Percentiles rank a stretch among this genome's conserved stretches.
phyloP scores from a whole-genome alignment of 2,329 filamentous ascomycete genomes.

The Eurotiales sp. region DNA sequence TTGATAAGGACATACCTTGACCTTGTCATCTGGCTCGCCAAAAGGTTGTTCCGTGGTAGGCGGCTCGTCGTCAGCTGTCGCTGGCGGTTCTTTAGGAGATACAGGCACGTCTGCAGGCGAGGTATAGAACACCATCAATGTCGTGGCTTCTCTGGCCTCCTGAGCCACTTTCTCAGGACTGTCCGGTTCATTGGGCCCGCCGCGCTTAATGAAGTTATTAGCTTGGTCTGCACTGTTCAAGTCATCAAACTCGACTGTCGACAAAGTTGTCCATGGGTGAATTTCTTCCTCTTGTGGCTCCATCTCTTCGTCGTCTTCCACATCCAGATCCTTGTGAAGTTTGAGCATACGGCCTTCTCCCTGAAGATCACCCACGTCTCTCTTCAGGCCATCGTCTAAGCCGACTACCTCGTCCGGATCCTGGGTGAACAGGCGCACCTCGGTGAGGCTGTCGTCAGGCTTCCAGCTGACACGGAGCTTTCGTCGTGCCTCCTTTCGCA shows the following conservation, averaged over 20 bases:
- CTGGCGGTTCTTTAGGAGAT: constrained; percentile 46
- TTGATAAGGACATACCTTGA: constrained; percentile 31
- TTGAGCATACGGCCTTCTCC: constrained; percentile 53
- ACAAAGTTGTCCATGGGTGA: constrained; percentile 30
- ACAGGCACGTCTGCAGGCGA: constrained; percentile 44
- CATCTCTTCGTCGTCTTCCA: constrained; percentile 57
- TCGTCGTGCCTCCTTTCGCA: constrained; percentile 59
- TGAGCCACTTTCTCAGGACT: constrained; percentile 43
- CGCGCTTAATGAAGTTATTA: constrained; percentile 41
- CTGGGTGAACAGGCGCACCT: constrained; percentile 58
- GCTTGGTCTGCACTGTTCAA: constrained; percentile 32
- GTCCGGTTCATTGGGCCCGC: constrained; percentile 35
- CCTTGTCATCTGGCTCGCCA: constrained; percentile 40
- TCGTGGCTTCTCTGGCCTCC: constrained; percentile 44
- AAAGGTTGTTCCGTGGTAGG: constrained; percentile 35
- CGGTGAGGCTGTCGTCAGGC: constrained; percentile 53
- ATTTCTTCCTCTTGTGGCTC: constrained; percentile 39
- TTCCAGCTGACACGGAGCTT: constrained; percentile 61
- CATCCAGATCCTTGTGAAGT: constrained; percentile 52
- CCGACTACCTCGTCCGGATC: constrained; percentile 61
- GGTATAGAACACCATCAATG: constrained; percentile 48
- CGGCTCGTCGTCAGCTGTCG: constrained; percentile 34
- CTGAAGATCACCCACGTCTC: constrained; percentile 57
- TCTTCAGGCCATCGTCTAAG: constrained; percentile 55
- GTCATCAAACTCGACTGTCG: constrained; percentile 35